Evolutionary conservation across 805 yeast species (phyloP), one percentile per base, ranked within the genome.

Genomic region (Wickerhamiella nectarea): DNA sequence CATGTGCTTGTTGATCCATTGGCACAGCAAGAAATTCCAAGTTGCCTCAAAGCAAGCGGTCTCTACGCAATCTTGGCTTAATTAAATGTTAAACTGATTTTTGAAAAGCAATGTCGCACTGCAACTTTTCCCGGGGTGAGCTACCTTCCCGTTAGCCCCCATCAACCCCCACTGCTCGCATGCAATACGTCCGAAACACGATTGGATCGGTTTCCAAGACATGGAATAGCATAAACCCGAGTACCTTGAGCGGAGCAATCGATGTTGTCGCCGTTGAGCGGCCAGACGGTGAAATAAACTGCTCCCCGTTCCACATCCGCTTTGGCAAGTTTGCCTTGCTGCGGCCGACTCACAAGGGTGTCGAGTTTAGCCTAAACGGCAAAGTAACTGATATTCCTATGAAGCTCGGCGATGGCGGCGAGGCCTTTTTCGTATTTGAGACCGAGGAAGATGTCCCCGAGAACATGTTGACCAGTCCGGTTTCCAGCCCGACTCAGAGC

Each of bases 341-440:
- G 47, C 76, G 94, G 56, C 98, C 98, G 11, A 82, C 94, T 15
- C 95, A 91, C 61, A 91, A 89, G 67, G 87, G 84, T 48, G 94
- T 89, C 43, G 93, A 81, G 45, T 78, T 91, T 50, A 72, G 75
- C 34, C 93, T 91, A 33, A 91, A 91, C 62, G 96, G 80, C 29
- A 71, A 71, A 47, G 69, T 76, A 37, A 80, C 93, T 0, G 78
- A 83, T 52, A 65, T 89, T 38, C 95, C 95, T 7, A 91, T 91
- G 97, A 91, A 91, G 60, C 66, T 91, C 36, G 94, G 95, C 12
- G 98, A 91, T 48, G 95, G 93, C 6, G 98, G 98, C 11, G 98
- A 91, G 61, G 98, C 97, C 0, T 86, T 86, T 59, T 91, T 91
- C 57, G 97, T 91, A 34, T 89, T 91, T 64, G 95, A 86, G 56